Conservation (phyloP, 805 yeast species). For the Suhomyces faveliae region DNA sequence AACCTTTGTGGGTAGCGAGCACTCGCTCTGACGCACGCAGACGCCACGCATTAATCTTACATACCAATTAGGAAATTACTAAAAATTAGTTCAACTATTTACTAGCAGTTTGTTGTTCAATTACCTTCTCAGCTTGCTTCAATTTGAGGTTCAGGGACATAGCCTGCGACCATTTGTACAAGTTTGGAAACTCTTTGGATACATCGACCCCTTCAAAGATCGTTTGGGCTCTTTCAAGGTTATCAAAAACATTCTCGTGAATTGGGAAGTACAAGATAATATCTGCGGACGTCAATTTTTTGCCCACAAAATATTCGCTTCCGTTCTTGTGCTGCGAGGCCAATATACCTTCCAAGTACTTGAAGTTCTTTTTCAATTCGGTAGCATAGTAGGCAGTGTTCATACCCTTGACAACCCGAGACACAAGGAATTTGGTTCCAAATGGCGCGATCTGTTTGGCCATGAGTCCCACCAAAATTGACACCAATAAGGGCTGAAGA, state of each 20-base stretch:
- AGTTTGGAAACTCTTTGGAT: constrained; percentile 19
- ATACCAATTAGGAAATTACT: neutral
- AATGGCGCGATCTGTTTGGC: constrained; percentile 31
- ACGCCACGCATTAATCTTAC: neutral
- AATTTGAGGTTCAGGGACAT: constrained; percentile 14
- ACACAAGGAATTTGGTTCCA: constrained; percentile 22
- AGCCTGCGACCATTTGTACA: constrained; percentile 22
- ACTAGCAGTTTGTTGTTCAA: neutral
- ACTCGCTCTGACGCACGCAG: neutral
- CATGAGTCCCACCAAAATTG: constrained; percentile 21
- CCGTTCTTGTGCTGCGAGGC: constrained; percentile 21
- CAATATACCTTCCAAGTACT: constrained; percentile 29
- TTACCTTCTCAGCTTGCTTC: constrained; percentile 14
- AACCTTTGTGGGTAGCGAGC: neutral
- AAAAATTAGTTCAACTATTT: neutral
- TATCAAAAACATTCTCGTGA: constrained; percentile 15
- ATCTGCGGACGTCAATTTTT: constrained; percentile 39
- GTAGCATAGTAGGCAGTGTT: constrained; percentile 25
- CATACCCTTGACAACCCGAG: constrained; percentile 20
- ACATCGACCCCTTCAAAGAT: constrained; percentile 8
- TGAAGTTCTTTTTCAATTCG: constrained; percentile 23
- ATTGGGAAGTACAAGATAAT: constrained; percentile 37
- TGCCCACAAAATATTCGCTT: constrained; percentile 29
- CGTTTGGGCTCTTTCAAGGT: constrained; percentile 1
- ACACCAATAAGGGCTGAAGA: constrained; percentile 22